These are phyloP conservation scores for Vicia sativa DNA, from an alignment of 306 rosid genomes.

Conservation along the genomic window DNA sequence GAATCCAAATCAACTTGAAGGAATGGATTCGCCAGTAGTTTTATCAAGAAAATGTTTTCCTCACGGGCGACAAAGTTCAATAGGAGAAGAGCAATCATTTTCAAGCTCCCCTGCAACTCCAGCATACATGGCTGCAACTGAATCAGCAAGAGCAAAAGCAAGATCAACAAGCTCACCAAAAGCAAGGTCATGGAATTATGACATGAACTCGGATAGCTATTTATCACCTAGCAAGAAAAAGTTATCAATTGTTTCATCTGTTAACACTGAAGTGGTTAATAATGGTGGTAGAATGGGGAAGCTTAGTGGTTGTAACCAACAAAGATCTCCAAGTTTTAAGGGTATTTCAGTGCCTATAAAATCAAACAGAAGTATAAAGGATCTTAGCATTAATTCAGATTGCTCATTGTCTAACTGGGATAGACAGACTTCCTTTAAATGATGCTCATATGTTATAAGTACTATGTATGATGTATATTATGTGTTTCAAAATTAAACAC, in stretches of 20 bases:
- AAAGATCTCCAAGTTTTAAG: constrained; percentile 81
- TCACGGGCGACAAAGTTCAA: constrained; percentile 60
- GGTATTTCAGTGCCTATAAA: constrained; percentile 77
- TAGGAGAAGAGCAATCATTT: constrained; percentile 59
- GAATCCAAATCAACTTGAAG: constrained; percentile 45
- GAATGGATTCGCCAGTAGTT: constrained; percentile 54
- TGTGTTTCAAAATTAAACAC: constrained; percentile 35
- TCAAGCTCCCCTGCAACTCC: constrained; percentile 75
- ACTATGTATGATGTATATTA: constrained; percentile 41
- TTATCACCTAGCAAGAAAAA: constrained; percentile 80
- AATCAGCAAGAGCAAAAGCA: constrained; percentile 79
- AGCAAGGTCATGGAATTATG: constrained; percentile 56
- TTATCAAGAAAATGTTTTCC: constrained; percentile 47
- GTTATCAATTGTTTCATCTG: constrained; percentile 54
- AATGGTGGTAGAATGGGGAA: constrained; percentile 37
- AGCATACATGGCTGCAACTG: constrained; percentile 95
- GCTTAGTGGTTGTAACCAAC: constrained; percentile 41
- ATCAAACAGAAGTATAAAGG: constrained; percentile 56
- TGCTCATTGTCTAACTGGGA: constrained; percentile 65
- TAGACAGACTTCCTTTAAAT: constrained; percentile 50
- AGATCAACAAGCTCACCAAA: constrained; percentile 80
- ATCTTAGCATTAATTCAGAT: constrained; percentile 75
- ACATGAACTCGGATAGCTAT: constrained; percentile 57
- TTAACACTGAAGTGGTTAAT: constrained; percentile 50
- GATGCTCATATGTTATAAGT: constrained; percentile 14